These are phyloP conservation scores for Clavariopsis aquatica DNA, from an alignment of 495 filamentous ascomycete genomes.

Conservation along the genomic window DNA sequence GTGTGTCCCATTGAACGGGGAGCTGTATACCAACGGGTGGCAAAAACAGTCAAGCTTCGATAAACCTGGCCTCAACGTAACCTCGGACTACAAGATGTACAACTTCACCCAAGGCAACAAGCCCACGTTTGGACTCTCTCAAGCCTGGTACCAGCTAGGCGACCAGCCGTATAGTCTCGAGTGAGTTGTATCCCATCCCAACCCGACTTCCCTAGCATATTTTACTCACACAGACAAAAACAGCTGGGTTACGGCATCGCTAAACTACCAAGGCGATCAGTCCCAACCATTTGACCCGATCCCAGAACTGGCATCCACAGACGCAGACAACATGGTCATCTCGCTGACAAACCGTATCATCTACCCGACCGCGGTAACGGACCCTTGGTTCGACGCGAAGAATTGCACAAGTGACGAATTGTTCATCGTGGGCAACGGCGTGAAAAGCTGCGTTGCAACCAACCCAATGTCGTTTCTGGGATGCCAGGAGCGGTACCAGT, in stretches of 20 bases:
- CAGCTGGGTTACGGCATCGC: slow-evolving; percentile 1
- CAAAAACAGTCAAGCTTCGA: neutral
- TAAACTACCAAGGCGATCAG: slow-evolving; percentile 2
- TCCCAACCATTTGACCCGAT: slow-evolving; percentile 15
- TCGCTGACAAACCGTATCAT: slow-evolving; percentile 1
- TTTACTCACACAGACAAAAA: neutral
- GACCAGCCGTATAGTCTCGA: neutral
- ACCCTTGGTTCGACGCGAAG: slow-evolving; percentile 15
- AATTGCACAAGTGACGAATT: neutral
- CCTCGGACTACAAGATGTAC: neutral
- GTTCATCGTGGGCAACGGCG: neutral
- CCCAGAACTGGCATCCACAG: slow-evolving; percentile 5
- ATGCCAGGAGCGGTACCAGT: slow-evolving; percentile 28
- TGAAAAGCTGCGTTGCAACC: neutral
- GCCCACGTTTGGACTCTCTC: neutral
- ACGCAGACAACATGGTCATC: slow-evolving; percentile 10
- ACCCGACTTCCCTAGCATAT: neutral
- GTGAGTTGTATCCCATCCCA: neutral
- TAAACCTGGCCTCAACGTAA: neutral
- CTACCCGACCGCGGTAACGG: slow-evolving; percentile 6
- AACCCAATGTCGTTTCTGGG: slow-evolving; percentile 12
- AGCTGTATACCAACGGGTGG: slow-evolving; percentile 21
- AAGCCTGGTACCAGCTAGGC: neutral
- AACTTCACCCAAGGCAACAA: no score
- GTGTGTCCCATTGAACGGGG: slow-evolving; percentile 15